Percentiles rank a stretch among this genome's conserved stretches.
phyloP scores from a whole-genome alignment of 2,329 filamentous ascomycete genomes.

The Gliomastix tumulicola region DNA sequence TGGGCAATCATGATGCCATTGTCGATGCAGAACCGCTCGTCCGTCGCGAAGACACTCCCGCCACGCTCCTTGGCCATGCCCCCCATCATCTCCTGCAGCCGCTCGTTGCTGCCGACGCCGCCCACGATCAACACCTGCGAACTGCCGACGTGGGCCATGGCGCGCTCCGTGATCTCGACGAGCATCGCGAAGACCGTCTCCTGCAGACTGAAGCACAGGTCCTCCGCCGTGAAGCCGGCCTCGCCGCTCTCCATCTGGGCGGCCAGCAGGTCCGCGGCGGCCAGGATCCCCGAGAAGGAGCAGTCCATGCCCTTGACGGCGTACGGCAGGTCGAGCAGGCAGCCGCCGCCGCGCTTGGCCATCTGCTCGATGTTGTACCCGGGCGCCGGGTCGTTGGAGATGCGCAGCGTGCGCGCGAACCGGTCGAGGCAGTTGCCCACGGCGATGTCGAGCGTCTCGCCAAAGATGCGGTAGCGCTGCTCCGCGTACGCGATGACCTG shows the following conservation, averaged over 20 bases:
- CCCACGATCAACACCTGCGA: conserved; percentile 90
- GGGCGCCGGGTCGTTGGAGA: conserved; percentile 92
- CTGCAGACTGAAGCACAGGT: conserved; percentile 90
- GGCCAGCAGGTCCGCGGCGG: conserved; percentile 73
- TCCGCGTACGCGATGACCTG: conserved; percentile 97
- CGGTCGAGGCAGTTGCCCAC: conserved; percentile 96
- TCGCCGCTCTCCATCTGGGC: conserved; percentile 48
- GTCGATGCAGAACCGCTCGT: conserved; percentile 97
- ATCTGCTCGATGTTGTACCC: conserved; percentile 98
- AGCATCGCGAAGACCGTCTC: conserved; percentile 96
- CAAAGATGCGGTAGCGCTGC: conserved; percentile 93
- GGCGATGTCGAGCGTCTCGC: conserved; percentile 93
- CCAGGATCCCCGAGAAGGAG: conserved; percentile 88
- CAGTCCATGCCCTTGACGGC: conserved; percentile 99
- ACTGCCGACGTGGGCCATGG: conserved; percentile 95
- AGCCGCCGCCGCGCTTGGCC: conserved; percentile 63
- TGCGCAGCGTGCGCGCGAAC: conserved; percentile 84
- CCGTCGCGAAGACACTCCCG: conserved; percentile 87
- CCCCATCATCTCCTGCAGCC: conserved; percentile 97
- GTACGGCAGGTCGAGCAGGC: conserved; percentile 87
- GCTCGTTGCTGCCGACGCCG: conserved; percentile 90
- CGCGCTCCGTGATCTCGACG: conserved; percentile 95
- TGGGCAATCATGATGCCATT: conserved; percentile 99
- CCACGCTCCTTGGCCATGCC: conserved; percentile 85
- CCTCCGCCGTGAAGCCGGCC: conserved; percentile 66